phyloP scores from a whole-genome alignment of 805 yeast genomes.

The Candida insectorum region DNA sequence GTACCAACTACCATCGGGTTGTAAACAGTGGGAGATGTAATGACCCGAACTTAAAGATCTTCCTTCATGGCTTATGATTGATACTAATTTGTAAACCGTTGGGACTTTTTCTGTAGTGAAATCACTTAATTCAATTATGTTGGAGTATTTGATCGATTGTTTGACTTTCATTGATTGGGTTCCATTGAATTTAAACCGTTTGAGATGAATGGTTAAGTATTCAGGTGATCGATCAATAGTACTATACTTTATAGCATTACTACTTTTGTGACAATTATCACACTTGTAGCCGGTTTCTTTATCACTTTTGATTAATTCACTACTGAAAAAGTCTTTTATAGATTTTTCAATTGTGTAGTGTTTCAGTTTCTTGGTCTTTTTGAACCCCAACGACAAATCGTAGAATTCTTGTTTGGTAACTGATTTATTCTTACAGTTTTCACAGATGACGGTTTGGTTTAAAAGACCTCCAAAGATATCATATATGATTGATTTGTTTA shows the following conservation, averaged over 20 bases:
- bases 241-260: constrained; percentile 74
- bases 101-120: constrained; percentile 38
- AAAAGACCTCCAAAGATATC: constrained; percentile 93
- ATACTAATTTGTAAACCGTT: constrained; percentile 62
- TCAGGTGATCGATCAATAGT: constrained; percentile 84
- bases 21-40: constrained; percentile 85
- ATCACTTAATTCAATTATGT: constrained; percentile 66
- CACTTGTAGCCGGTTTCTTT: constrained; percentile 89
- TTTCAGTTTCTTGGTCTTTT: constrained; percentile 36
- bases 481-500: constrained; percentile 77
- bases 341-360: constrained; percentile 69
- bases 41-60: constrained; percentile 91
- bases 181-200: constrained; percentile 87
- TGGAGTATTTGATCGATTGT: constrained; percentile 79
- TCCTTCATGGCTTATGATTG: constrained; percentile 93
- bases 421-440: constrained; percentile 75
- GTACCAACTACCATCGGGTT: constrained; percentile 91
- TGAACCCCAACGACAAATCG: constrained; percentile 81
- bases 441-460: constrained; percentile 81
- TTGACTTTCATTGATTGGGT: constrained; percentile 75
- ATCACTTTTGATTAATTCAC: constrained; percentile 72
- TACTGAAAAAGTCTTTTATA: constrained; percentile 75
- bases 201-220: constrained; percentile 79
- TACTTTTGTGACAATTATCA: constrained; percentile 75
- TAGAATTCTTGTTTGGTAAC: constrained; percentile 91